Conservation (phyloP, 371 early-diverging fungal species). For the Batkoa obscura region DNA sequence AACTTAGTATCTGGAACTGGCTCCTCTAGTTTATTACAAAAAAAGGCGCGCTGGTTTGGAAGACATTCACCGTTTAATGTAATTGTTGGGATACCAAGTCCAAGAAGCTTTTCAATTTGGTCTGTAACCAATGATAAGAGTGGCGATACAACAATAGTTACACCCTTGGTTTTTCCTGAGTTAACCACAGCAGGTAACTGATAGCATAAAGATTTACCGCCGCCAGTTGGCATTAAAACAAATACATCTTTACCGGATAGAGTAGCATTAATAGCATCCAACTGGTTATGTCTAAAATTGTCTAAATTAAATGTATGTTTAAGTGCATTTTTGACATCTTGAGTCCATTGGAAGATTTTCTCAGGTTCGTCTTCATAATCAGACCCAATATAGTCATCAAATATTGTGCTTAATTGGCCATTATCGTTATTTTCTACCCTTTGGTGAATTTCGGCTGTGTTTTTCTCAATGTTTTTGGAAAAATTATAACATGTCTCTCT, state of each 20-base stretch:
- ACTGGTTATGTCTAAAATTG: conserved; percentile 76
- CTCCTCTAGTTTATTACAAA: conserved; percentile 28
- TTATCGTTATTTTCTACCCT: too few species aligned
- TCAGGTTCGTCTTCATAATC: too few species aligned
- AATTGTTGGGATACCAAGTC: conserved; percentile 53
- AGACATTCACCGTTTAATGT: conserved; percentile 46
- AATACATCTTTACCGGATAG: conserved; percentile 82
- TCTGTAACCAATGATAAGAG: conserved; percentile 95
- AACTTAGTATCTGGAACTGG: conserved; percentile 26
- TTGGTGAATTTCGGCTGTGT: too few species aligned
- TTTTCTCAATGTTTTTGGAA: too few species aligned
- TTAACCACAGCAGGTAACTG: conserved; percentile 82
- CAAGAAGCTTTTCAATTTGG: conserved; percentile 73
- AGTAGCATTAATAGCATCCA: conserved; percentile 83
- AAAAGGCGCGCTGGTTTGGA: conserved; percentile 26
- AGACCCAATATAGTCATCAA: too few species aligned
- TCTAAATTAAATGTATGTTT: conserved; percentile 13
- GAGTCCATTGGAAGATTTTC: conserved; percentile 45
- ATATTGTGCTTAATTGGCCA: too few species aligned
- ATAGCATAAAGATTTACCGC: conserved; percentile 97
- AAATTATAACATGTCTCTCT: too few species aligned
- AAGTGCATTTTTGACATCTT: conserved; percentile 55
- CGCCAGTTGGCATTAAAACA: conserved; percentile 99
- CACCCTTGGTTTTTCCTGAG: conserved; percentile 43
- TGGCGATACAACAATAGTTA: conserved; percentile 95